phyloP scores from a whole-genome alignment of 345 rosid genomes.

The Carallia brachiata region DNA sequence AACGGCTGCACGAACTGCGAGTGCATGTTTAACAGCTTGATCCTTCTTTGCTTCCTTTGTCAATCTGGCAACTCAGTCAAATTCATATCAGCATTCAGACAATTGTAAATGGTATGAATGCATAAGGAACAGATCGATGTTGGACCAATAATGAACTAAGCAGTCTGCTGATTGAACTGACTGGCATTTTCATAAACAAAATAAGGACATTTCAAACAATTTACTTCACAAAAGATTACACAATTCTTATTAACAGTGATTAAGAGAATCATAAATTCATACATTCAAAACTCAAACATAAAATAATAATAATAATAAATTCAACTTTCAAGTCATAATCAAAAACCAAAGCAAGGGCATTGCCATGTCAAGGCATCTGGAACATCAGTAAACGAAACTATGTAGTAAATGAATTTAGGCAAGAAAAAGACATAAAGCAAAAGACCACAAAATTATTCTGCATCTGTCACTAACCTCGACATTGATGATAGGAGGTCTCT shows the following conservation, averaged over 20 bases:
- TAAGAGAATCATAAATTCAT: too few species aligned
- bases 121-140: not conserved
- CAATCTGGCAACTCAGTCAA: conserved; percentile 49
- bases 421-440: not conserved
- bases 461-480: conserved; percentile 65
- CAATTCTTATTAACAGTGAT: not conserved
- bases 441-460: not conserved
- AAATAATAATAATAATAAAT: not conserved
- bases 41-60: conserved; percentile 67
- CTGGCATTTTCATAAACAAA: not conserved
- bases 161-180: too few species aligned
- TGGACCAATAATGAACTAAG: not conserved
- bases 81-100: conserved; percentile 16
- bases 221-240: not conserved
- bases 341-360: not conserved
- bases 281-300: not conserved
- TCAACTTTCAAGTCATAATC: too few species aligned
- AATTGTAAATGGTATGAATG: not conserved
- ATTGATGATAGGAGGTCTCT: conserved; percentile 83
- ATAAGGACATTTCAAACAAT: not conserved
- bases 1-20: conserved; percentile 91
- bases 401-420: not conserved
- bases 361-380: not conserved
- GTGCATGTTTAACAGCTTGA: conserved; percentile 88
- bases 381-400: not conserved